Base-by-base conservation (phyloP, 2,329 filamentous ascomycete genomes). In the Bipolaris victoriae region DNA sequence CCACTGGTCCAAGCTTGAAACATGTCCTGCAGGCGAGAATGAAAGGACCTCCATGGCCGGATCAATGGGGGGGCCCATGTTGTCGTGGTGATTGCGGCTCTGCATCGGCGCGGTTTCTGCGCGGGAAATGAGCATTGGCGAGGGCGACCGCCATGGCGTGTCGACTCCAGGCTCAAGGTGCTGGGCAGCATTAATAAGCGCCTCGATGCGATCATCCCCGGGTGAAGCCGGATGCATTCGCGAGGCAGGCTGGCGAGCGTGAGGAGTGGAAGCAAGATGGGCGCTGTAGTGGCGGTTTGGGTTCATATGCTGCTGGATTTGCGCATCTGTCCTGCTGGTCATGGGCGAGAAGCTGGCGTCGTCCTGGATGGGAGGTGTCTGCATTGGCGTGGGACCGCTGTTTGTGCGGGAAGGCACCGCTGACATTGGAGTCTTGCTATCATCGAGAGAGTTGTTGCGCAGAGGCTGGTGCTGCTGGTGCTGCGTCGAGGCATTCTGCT, bases 141-240 rank as follows among this genome's bases (percentile, higher is more conserved):
- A 74, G 18, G 72, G 73, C 5, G 73, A 73, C 36, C 68, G 68
- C 73, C 73, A 76, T 24, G 73, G 64, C 16, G 73, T 66, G 46
- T 76, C 71, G 46, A 62, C 51, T 7, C 67, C 58, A 9, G 73
- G 72, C 48, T 74, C 73, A 18, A 76, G 69, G 40, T 74, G 71
- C 50, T 75, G 72, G 16, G 73, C 73, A 40, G 73, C 73, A 48
- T 76, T 76, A 61, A 76, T 72, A 33, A 76, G 70, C 11, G 73
- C 72, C 61, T 76, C 73, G 59, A 76, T 63, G n/a, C 72, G 67
- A 52, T 68, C 70, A 53, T 75, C 72, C 48, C 63, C 69, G 22
- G 72, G 69, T 11, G 71, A 70, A 7, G 60, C 54, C 22, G 68
- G 61, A 33, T 71, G 65, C 39, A 59, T 29, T 49, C 55, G 52